A percentile compares a stretch with the other conserved stretches of the same genome.
Evolutionary conservation across 106 monocot species (phyloP).

Genomic region (Cymbidium sinense): DNA sequence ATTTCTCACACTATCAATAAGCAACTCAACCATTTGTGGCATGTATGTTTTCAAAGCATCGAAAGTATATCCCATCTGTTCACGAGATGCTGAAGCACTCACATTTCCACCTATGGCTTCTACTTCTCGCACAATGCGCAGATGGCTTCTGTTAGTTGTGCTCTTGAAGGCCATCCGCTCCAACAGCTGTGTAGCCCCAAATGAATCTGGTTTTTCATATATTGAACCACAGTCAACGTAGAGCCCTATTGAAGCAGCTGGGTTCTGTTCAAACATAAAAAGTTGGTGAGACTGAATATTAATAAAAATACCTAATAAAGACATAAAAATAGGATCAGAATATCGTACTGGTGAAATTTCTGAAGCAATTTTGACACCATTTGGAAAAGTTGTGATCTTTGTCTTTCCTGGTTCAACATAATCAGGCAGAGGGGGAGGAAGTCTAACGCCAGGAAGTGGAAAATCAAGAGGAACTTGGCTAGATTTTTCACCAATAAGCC

Average conservation of each 20-base stretch:
- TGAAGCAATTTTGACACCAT: conserved; percentile 81
- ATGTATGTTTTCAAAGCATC: conserved; percentile 76
- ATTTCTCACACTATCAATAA: conserved; percentile 80
- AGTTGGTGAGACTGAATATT: conserved; percentile 2
- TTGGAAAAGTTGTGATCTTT: conserved; percentile 69
- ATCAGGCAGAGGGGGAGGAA: conserved; percentile 67
- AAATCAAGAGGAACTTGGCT: conserved; percentile 50
- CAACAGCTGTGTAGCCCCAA: conserved; percentile 66
- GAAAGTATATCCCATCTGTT: conserved; percentile 84
- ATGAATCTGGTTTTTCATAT: conserved; percentile 68
- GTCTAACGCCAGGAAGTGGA: conserved; percentile 49
- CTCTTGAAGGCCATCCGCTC: conserved; percentile 88
- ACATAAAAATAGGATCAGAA: not conserved
- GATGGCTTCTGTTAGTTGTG: conserved; percentile 79
- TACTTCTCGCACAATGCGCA: conserved; percentile 80
- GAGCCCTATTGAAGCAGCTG: conserved; percentile 70
- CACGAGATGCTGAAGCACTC: conserved; percentile 69
- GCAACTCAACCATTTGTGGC: conserved; percentile 90
- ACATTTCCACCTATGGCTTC: conserved; percentile 92
- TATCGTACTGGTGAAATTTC: conserved; percentile 61
- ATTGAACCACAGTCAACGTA: conserved; percentile 86
- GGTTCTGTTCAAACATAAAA: conserved; percentile 29
- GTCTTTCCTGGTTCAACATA: conserved; percentile 69
- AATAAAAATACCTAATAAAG: not conserved
- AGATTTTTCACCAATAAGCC: conserved; percentile 50